A percentile compares a stretch with the other conserved stretches of the same genome.
Conservation (phyloP, 768 basidiomycete species). For the Suillus spraguei region DNA sequence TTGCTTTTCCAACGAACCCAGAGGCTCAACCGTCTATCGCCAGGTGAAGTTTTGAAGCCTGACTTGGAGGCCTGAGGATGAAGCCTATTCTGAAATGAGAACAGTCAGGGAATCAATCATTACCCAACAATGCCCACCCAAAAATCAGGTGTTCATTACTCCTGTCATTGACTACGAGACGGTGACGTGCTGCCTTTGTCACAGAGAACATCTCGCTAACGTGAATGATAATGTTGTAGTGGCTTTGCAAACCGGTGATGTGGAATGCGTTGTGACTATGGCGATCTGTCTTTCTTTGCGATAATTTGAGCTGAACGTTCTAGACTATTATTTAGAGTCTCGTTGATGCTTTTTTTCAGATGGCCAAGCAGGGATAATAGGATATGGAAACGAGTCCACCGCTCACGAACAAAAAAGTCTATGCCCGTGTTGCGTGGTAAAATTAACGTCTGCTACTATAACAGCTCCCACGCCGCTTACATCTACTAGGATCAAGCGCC, state of each 20-base stretch:
- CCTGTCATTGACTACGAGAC: neutral
- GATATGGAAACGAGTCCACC: neutral
- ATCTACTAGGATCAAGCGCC: neutral
- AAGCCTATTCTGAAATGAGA: neutral
- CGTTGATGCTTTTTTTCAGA: neutral
- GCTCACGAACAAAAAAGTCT: neutral
- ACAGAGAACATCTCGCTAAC: neutral
- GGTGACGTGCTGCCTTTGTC: neutral
- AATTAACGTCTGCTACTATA: neutral
- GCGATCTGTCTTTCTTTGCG: neutral
- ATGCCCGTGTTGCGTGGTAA: neutral
- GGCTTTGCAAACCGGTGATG: neutral
- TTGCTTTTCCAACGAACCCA: neutral
- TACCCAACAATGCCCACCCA: neutral
- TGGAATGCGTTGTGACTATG: neutral
- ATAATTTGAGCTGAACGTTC: neutral
- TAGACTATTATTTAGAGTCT: neutral
- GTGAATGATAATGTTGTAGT: neutral
- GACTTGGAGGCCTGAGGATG: neutral
- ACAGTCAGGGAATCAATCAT: neutral
- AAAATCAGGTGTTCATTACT: neutral
- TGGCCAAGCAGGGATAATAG: too few relatives aligned
- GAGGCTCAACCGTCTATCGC: neutral
- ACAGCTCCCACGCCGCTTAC: neutral
- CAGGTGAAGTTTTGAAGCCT: neutral